A percentile compares a stretch with the other conserved stretches of the same genome.
These are phyloP conservation scores for Yarrowia hollandica DNA, from an alignment of 805 yeast species.

Conservation along the genomic window DNA sequence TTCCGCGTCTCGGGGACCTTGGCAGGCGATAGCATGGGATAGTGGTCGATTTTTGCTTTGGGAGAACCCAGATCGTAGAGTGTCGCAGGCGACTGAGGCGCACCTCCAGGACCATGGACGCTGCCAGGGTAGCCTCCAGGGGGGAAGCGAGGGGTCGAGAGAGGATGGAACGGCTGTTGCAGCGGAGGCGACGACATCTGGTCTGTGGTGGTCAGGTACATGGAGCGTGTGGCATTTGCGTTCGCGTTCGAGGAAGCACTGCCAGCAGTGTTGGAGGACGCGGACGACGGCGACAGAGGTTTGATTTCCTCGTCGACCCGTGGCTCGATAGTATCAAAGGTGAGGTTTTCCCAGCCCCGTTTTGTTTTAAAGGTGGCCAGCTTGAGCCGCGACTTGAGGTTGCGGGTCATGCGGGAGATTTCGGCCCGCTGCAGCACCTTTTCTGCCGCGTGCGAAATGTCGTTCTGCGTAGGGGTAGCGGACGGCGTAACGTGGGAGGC, in stretches of 20 bases:
- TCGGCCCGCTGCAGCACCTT: constrained; percentile 47
- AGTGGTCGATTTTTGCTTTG: constrained; percentile 13
- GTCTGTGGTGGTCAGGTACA: constrained; percentile 18
- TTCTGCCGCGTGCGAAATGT: constrained; percentile 37
- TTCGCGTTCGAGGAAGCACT: background rate
- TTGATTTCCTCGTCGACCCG: constrained; percentile 33
- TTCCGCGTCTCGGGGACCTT: constrained; percentile 7
- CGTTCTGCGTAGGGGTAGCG: background rate
- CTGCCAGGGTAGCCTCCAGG: constrained; percentile 5
- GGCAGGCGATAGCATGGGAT: constrained; percentile 17
- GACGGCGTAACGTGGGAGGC: background rate
- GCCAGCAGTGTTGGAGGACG: constrained; percentile 25
- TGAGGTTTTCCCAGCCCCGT: constrained; percentile 44
- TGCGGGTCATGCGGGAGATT: constrained; percentile 45
- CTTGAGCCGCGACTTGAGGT: constrained; percentile 46
- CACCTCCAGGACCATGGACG: constrained; percentile 7
- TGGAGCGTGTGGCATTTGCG: constrained; percentile 21
- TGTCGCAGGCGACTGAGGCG: constrained; percentile 1
- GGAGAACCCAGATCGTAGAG: constrained; percentile 7
- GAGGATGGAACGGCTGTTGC: constrained; percentile 21
- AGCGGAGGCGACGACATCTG: constrained; percentile 2
- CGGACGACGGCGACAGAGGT: constrained; percentile 2
- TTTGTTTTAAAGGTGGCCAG: constrained; percentile 46
- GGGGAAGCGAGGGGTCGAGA: background rate
- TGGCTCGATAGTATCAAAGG: constrained; percentile 43